These are phyloP conservation scores for Salvia hispanica DNA, from an alignment of 257 asterid genomes.

Conservation along the genomic window DNA sequence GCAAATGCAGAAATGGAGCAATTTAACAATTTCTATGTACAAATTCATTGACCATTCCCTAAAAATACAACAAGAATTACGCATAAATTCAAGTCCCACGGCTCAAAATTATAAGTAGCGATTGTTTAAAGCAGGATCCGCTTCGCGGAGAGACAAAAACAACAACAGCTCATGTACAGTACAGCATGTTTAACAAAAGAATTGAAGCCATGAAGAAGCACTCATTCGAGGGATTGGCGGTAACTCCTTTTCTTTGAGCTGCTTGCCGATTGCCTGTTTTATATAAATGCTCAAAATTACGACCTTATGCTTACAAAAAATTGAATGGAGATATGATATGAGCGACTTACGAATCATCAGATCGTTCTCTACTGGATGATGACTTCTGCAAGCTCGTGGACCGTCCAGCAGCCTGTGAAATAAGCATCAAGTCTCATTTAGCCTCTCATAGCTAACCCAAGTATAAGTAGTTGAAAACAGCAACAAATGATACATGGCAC, in stretches of 20 bases:
- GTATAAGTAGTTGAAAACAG: not conserved
- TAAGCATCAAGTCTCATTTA: slow-evolving; percentile 30
- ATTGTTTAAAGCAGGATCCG: slow-evolving; percentile 35
- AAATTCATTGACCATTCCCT: slow-evolving; percentile 33
- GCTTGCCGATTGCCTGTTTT: slow-evolving; percentile 62
- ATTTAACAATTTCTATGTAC: slow-evolving; percentile 39
- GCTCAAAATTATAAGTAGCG: slow-evolving; percentile 25
- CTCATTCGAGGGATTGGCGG: slow-evolving; percentile 42
- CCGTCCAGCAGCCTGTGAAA: slow-evolving; percentile 59
- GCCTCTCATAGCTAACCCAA: slow-evolving; percentile 23
- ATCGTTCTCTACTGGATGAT: slow-evolving; percentile 58
- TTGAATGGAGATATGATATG: not conserved
- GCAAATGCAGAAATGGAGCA: slow-evolving; percentile 8
- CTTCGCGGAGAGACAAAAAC: slow-evolving; percentile 34
- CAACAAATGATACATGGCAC: not conserved
- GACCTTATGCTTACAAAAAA: not conserved
- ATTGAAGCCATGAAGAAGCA: slow-evolving; percentile 19
- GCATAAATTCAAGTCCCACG: slow-evolving; percentile 35
- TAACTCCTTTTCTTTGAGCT: slow-evolving; percentile 70
- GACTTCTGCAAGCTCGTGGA: slow-evolving; percentile 58
- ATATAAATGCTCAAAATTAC: slow-evolving; percentile 20
- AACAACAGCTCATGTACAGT: slow-evolving; percentile 30
- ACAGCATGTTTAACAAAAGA: slow-evolving; percentile 16
- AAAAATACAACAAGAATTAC: slow-evolving; percentile 43
- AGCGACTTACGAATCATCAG: slow-evolving; percentile 69